A percentile compares a stretch with the other conserved stretches of the same genome.
Evolutionary conservation across 1,284 basidiomycete genomes (phyloP).

Genomic region (Ganoderma lingzhi): DNA sequence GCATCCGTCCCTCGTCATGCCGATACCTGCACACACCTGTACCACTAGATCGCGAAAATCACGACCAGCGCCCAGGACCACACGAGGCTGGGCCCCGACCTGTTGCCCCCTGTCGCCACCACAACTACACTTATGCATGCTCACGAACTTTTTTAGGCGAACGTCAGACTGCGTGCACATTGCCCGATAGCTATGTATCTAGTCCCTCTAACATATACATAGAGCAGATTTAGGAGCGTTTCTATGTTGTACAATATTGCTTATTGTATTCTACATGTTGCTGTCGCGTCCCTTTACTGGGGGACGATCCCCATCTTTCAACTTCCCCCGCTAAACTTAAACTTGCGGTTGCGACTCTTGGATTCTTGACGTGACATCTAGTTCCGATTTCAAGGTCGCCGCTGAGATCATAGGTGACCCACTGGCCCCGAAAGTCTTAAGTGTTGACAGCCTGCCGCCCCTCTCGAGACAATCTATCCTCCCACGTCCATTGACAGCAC

Average conservation of each 20-base stretch:
- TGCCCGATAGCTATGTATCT: neutral
- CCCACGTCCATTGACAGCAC: neutral
- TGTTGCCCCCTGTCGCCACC: conserved; percentile 6
- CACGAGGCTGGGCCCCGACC: conserved; percentile 13
- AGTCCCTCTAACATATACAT: neutral
- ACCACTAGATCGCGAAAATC: neutral
- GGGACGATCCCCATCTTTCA: no score
- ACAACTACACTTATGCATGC: conserved; percentile 3
- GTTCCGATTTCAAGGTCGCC: no score
- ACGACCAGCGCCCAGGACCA: neutral
- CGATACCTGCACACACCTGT: neutral
- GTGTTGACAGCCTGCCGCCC: no score
- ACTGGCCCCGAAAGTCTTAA: no score
- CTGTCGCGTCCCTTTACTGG: neutral
- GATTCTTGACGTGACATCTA: no score
- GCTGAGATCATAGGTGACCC: no score
- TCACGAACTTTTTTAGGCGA: neutral
- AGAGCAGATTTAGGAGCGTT: neutral
- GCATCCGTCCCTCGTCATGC: neutral
- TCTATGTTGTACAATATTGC: neutral
- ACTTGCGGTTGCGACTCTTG: neutral
- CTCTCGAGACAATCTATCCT: neutral
- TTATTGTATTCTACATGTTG: neutral
- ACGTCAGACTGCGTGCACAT: neutral
- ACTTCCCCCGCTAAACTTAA: neutral